Conservation (phyloP, 2,329 filamentous ascomycete species). For the Fusarium irregulare region DNA sequence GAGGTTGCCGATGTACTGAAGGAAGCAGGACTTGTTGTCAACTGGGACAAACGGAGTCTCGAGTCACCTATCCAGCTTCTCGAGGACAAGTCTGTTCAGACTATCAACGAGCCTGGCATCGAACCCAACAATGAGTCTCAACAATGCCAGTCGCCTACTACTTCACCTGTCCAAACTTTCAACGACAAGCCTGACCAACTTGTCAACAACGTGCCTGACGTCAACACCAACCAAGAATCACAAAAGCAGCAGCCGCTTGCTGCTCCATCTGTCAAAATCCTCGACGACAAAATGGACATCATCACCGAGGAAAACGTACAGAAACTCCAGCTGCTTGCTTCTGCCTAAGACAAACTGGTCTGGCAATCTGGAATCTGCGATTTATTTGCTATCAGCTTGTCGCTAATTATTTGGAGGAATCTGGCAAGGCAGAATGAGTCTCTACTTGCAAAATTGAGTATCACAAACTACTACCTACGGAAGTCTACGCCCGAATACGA, state of each 20-base stretch:
- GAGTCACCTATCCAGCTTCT: not conserved
- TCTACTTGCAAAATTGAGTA: not conserved
- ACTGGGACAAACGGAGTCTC: too few relatives aligned
- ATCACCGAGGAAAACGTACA: not conserved
- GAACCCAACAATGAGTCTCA: not conserved
- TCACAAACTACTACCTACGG: not conserved
- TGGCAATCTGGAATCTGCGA: not conserved
- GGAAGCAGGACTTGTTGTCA: not conserved
- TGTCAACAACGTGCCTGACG: not conserved
- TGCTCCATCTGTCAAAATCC: not conserved
- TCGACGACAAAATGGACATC: not conserved
- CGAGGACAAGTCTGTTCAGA: not conserved
- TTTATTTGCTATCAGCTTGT: not conserved
- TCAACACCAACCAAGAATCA: not conserved
- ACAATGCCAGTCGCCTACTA: too few relatives aligned
- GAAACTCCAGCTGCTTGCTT: too few relatives aligned
- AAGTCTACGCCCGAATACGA: not conserved
- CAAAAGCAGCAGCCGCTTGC: not conserved
- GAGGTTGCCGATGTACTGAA: constrained; percentile 5
- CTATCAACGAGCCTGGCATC: not conserved
- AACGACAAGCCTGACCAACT: too few relatives aligned
- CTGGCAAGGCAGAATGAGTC: not conserved
- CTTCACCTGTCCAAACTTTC: not conserved
- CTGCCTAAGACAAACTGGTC: not conserved
- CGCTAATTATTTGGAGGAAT: not conserved